phyloP scores from a whole-genome alignment of 2,329 filamentous ascomycete species.

The Fusarium dimerum region DNA sequence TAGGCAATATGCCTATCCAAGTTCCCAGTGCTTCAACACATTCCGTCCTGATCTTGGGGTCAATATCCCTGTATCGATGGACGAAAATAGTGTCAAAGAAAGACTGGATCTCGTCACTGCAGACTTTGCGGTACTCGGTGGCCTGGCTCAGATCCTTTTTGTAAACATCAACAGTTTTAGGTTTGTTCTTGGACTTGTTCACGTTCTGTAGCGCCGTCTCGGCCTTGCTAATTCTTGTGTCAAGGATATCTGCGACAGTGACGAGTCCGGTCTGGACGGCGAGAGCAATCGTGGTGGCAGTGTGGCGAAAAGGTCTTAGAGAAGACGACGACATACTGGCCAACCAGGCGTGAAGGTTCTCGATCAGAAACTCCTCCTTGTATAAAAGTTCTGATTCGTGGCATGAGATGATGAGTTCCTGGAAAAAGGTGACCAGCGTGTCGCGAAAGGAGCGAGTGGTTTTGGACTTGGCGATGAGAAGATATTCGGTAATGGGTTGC shows the following conservation, averaged over 20 bases:
- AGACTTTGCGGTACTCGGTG: constrained; percentile 66
- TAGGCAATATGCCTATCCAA: constrained; percentile 85
- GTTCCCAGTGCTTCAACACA: constrained; percentile 83
- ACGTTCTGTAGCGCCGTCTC: constrained; percentile 80
- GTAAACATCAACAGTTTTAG: constrained; percentile 66
- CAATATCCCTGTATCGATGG: constrained; percentile 92
- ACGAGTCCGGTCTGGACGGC: constrained; percentile 79
- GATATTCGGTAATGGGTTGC: constrained; percentile 86
- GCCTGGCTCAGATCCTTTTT: constrained; percentile 72
- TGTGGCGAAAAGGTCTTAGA: constrained; percentile 90
- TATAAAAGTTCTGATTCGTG: constrained; percentile 84
- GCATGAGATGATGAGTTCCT: constrained; percentile 72
- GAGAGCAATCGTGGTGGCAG: constrained; percentile 81
- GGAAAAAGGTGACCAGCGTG: constrained; percentile 76
- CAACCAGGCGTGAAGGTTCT: constrained; percentile 89
- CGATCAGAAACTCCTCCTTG: constrained; percentile 73
- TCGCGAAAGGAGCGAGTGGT: constrained; percentile 76
- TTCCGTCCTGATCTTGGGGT: constrained; percentile 83
- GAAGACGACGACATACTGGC: constrained; percentile 86
- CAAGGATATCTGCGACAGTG: constrained; percentile 68
- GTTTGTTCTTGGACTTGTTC: constrained; percentile 73
- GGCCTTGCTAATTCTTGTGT: constrained; percentile 71
- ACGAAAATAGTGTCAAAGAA: constrained; percentile 93
- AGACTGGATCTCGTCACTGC: constrained; percentile 74
- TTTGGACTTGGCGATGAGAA: constrained; percentile 80